Evolutionary conservation across 2,329 filamentous ascomycete genomes (phyloP).

Genomic region (Colletotrichum filicis): DNA sequence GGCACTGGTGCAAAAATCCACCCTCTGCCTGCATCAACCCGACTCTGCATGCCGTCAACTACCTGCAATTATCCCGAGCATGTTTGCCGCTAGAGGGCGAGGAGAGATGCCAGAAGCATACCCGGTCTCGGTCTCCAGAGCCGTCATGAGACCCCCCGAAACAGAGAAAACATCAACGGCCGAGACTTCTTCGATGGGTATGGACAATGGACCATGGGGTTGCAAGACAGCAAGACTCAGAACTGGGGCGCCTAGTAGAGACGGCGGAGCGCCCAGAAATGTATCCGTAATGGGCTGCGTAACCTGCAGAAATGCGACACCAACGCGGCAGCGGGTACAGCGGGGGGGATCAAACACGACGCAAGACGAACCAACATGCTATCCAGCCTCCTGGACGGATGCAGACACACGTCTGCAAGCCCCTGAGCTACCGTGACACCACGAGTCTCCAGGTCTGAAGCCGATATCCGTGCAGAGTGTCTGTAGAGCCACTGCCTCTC

Average conservation of each 20-base stretch:
- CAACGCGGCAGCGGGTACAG: slow-evolving; percentile 4
- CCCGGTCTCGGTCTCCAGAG: not conserved
- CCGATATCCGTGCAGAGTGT: not conserved
- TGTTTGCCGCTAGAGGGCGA: not conserved
- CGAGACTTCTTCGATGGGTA: not conserved
- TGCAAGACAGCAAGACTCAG: not conserved
- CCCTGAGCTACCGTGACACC: slow-evolving; percentile 2
- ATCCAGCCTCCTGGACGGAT: slow-evolving; percentile 13
- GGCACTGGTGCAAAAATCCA: not conserved
- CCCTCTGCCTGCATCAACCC: not conserved
- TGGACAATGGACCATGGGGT: not conserved
- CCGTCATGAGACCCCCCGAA: not conserved
- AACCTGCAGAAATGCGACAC: slow-evolving; percentile 10
- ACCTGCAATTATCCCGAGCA: not conserved
- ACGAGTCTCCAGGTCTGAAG: not conserved
- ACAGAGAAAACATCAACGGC: not conserved
- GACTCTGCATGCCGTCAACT: not conserved
- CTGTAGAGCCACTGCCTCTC: not conserved
- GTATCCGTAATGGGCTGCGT: slow-evolving; percentile 2
- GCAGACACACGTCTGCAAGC: slow-evolving; percentile 13
- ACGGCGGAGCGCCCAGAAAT: slow-evolving; percentile 7
- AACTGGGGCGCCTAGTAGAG: not conserved
- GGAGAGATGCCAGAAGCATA: not conserved
- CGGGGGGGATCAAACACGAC: slow-evolving; percentile 6
- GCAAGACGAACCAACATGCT: not conserved